These are phyloP conservation scores for Pythium phragmiticola DNA, from an alignment of 352 stramenopile species.

Conservation along the genomic window DNA sequence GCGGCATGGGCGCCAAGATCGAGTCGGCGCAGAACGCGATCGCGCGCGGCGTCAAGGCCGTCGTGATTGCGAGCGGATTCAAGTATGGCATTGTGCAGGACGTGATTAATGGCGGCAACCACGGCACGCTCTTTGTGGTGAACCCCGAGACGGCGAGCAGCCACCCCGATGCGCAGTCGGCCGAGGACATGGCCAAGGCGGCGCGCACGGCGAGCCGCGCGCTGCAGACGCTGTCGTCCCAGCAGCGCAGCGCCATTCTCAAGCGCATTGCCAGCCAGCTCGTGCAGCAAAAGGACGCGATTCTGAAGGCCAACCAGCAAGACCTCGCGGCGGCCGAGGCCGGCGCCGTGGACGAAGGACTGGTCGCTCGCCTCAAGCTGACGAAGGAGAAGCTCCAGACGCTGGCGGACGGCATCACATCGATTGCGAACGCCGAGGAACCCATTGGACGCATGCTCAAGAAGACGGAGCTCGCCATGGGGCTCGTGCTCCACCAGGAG, in stretches of 20 bases:
- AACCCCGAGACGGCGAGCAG: constrained; percentile 47
- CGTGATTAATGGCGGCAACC: constrained; percentile 80
- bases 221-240: constrained; percentile 85
- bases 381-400: constrained; percentile 94
- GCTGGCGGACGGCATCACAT: constrained; percentile 93
- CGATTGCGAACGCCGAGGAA: constrained; percentile 85
- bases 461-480: constrained; percentile 88
- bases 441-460: constrained; percentile 75
- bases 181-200: constrained; percentile 80
- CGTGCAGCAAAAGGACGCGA: constrained; percentile 69
- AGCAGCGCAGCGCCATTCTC: constrained; percentile 88
- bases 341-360: constrained; percentile 55
- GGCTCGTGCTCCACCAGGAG: constrained; percentile 92
- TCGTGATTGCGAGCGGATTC: constrained; percentile 93
- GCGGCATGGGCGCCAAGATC: constrained; percentile 96
- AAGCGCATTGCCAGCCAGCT: constrained; percentile 87
- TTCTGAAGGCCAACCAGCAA: constrained; percentile 91
- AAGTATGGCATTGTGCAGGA: constrained; percentile 92
- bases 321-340: constrained; percentile 88
- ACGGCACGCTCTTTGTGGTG: constrained; percentile 84
- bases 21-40: constrained; percentile 89
- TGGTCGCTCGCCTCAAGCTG: constrained; percentile 81
- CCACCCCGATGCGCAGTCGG: constrained; percentile 35
- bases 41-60: constrained; percentile 84
- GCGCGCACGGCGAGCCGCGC: constrained; percentile 84